These are phyloP conservation scores for Chlorella sorokiniana DNA, from an alignment of 139 green algal species.

Conservation along the genomic window DNA sequence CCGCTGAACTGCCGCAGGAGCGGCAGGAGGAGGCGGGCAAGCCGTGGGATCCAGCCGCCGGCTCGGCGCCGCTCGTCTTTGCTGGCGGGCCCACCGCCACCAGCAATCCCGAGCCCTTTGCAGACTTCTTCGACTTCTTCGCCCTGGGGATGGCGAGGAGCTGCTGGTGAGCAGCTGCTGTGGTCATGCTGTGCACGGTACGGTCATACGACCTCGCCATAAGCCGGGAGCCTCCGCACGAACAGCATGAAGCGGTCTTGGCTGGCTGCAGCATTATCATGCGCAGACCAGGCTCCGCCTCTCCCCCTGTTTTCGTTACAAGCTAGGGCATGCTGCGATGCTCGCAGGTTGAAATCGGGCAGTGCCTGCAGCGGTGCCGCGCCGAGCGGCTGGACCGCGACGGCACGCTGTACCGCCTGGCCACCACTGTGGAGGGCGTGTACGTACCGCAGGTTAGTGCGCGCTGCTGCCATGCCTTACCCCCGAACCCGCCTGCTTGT, in stretches of 20 bases:
- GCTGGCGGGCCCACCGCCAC: constrained; percentile 76
- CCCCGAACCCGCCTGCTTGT: too few species aligned
- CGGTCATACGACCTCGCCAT: too few species aligned
- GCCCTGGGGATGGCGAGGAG: constrained; percentile 66
- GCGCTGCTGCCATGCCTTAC: background rate
- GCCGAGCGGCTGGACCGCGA: constrained; percentile 55
- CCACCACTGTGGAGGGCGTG: constrained; percentile 62
- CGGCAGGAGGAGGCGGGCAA: constrained; percentile 22
- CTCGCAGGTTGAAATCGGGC: constrained; percentile 65
- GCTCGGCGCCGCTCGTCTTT: constrained; percentile 68
- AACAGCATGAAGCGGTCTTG: too few species aligned
- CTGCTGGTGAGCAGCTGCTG: constrained; percentile 27
- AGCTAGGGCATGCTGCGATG: background rate
- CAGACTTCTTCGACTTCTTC: constrained; percentile 80
- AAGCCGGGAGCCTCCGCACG: too few species aligned
- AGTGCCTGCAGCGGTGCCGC: constrained; percentile 59
- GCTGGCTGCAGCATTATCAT: too few species aligned
- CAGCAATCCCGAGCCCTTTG: constrained; percentile 79
- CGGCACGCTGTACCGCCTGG: constrained; percentile 61
- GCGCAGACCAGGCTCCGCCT: too few species aligned
- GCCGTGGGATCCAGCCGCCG: constrained; percentile 54
- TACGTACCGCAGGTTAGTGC: constrained; percentile 63
- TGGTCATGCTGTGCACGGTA: background rate
- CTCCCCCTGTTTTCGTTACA: too few species aligned
- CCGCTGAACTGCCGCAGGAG: too few species aligned